Percentiles rank a stretch among this genome's conserved stretches.
These are phyloP conservation scores for Stachybotrys echinatus DNA, from an alignment of 2,329 filamentous ascomycete species.

Conservation along the genomic window DNA sequence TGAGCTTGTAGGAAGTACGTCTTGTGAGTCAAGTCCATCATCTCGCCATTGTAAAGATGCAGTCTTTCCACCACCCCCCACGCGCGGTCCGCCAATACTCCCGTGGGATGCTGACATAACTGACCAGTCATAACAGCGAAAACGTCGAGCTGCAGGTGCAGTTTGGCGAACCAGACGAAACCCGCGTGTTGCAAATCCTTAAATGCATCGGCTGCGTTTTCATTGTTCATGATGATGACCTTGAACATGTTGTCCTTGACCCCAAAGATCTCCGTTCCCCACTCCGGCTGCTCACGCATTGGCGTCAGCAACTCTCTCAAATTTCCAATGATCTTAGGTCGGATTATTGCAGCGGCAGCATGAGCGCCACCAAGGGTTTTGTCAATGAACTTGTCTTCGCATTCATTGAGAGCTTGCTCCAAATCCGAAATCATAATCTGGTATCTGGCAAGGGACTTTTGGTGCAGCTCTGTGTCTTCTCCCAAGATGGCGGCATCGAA, in stretches of 20 bases:
- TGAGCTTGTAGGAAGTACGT: slow-evolving; percentile 38
- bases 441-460: slow-evolving; percentile 33
- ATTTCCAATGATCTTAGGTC: slow-evolving; percentile 43
- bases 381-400: slow-evolving; percentile 47
- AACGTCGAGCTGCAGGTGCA: slow-evolving; percentile 51
- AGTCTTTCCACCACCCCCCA: slow-evolving; percentile 43
- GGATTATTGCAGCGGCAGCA: slow-evolving; percentile 41
- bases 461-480: slow-evolving; percentile 27
- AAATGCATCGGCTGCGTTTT: slow-evolving; percentile 41
- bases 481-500: slow-evolving; percentile 46
- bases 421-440: slow-evolving; percentile 35
- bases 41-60: slow-evolving; percentile 44
- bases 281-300: slow-evolving; percentile 40
- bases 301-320: slow-evolving; percentile 42
- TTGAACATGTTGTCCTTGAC: slow-evolving; percentile 51
- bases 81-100: slow-evolving; percentile 46
- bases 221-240: slow-evolving; percentile 42
- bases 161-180: slow-evolving; percentile 51
- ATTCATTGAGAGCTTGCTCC: slow-evolving; percentile 34
- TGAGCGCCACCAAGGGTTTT: slow-evolving; percentile 47
- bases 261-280: slow-evolving; percentile 42
- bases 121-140: slow-evolving; percentile 51
- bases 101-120: slow-evolving; percentile 42
- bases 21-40: slow-evolving; percentile 43
- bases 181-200: slow-evolving; percentile 34